A percentile compares a stretch with the other conserved stretches of the same genome.
phyloP scores from a whole-genome alignment of 2,329 filamentous ascomycete genomes.

The Trichoderma semiorbis region DNA sequence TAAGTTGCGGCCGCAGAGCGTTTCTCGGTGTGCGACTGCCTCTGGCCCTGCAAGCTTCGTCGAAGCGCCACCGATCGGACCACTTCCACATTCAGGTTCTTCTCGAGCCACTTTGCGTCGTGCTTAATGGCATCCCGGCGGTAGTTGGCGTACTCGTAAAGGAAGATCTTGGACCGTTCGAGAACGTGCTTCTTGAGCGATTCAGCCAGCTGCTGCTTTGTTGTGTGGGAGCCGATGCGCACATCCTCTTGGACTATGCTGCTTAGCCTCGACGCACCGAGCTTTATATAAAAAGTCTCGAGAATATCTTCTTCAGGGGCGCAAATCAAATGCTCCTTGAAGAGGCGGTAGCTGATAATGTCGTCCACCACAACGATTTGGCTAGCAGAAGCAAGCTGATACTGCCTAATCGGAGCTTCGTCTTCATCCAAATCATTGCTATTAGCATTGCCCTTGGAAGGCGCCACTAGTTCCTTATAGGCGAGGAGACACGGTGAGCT shows the following conservation, averaged over 20 bases:
- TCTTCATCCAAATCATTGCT: constrained; percentile 55
- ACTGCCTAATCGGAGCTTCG: constrained; percentile 68
- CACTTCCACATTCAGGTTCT: constrained; percentile 72
- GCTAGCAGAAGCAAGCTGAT: constrained; percentile 67
- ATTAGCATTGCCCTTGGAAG: constrained; percentile 41
- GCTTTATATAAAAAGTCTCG: constrained; percentile 77
- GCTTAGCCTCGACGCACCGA: constrained; percentile 76
- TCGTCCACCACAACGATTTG: constrained; percentile 82
- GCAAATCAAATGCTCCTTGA: constrained; percentile 78
- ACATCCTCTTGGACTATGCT: constrained; percentile 75
- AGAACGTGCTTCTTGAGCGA: constrained; percentile 76
- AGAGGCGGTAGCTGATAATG: constrained; percentile 82
- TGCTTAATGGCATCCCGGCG: constrained; percentile 75
- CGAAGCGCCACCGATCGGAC: constrained; percentile 76
- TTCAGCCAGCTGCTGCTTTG: constrained; percentile 65
- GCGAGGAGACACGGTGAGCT: constrained; percentile 75
- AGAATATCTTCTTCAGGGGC: constrained; percentile 86
- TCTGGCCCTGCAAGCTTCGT: constrained; percentile 68
- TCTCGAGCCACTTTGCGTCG: constrained; percentile 86
- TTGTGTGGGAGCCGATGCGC: constrained; percentile 62
- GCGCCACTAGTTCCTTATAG: constrained; percentile 65
- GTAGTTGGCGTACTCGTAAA: constrained; percentile 72
- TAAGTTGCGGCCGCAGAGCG: constrained; percentile 66
- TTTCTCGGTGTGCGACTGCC: constrained; percentile 68
- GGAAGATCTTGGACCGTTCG: constrained; percentile 83